Evolutionary conservation across 129 eudicot genomes (phyloP), one percentile per base, ranked within the genome.

Genomic region (Arctium minus): DNA sequence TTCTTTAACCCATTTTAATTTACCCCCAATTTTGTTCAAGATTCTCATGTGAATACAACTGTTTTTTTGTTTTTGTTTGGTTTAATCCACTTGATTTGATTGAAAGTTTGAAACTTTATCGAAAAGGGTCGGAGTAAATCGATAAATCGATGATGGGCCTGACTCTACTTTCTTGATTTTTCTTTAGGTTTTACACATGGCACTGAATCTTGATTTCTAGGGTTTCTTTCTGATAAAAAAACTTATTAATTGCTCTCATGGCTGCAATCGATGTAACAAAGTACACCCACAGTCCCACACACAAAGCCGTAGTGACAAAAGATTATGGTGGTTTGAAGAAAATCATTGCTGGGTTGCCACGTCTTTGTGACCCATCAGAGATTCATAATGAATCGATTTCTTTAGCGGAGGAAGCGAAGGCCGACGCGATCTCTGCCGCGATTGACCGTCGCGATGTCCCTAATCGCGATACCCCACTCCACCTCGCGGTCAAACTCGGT

Each of bases 361-460:
- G 92, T 6, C 88, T 92, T 2, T 78, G 87, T 17, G 92, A 94
- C 72, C 96, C 97, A 0, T 80, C 92, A 0, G 94, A 94, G 87
- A 89, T 94, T 82, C 88, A 75, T 9, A 88, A 84, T 1, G 98
- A 94, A 37, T 78, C 97, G 1, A 82, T 84, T 37, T 94, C 98
- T 0, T 5, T 94, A 3, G 86, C 95, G 0, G 98, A 91, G 77
- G 98, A 94, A 81, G 86, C 89, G 2, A 90, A 92, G 81, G 98
- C 98, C 6, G 98, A 94, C 27, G 95, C 92, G 8, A 88, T 94
- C 65, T 89, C 98, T 0, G 87, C 94, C 1, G 90, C 81, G 60
- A 89, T 94, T 75, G 98, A 94, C 70, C 82, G 94, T 2, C 93
- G 98, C 10, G 97, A 94, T 88, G 93, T 94, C 17, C 91, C 91